These are phyloP conservation scores for Pittosporum tobira DNA, from an alignment of 129 eudicot genomes.

Conservation along the genomic window DNA sequence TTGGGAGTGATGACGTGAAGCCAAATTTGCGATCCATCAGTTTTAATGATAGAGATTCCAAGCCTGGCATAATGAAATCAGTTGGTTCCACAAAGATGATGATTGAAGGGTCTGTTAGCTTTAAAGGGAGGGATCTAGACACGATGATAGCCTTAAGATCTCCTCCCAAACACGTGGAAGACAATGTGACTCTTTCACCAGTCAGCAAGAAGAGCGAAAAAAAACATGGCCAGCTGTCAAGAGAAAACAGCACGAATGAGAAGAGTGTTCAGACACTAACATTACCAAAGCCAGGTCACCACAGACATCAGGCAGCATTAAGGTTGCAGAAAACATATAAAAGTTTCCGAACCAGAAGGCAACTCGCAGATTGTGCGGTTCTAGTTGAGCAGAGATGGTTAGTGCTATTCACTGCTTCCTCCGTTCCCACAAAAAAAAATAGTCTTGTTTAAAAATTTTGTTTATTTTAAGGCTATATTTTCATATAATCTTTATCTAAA, in stretches of 20 bases:
- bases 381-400: conserved; percentile 82
- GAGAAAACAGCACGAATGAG: not conserved
- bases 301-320: conserved; percentile 54
- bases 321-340: conserved; percentile 82
- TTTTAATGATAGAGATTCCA: conserved; percentile 37
- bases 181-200: conserved; percentile 11
- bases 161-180: conserved; percentile 14
- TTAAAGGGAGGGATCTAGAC: conserved; percentile 37
- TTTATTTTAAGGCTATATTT: too few relatives aligned
- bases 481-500: too few relatives aligned
- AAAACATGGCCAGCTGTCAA: not conserved
- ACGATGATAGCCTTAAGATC: conserved; percentile 20
- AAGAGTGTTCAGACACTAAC: not conserved
- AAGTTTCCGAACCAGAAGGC: conserved; percentile 82
- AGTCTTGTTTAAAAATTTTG: too few relatives aligned
- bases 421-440: too few relatives aligned
- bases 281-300: conserved; percentile 18
- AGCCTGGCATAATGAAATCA: conserved; percentile 31
- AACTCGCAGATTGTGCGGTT: conserved; percentile 88
- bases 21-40: conserved; percentile 37
- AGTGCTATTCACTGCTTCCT: conserved; percentile 1
- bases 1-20: conserved; percentile 30
- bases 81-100: conserved; percentile 37
- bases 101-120: conserved; percentile 57
- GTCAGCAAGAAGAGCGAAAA: not conserved